These are phyloP conservation scores for Solanum paucissectum DNA, from an alignment of 257 asterid genomes.

Conservation along the genomic window DNA sequence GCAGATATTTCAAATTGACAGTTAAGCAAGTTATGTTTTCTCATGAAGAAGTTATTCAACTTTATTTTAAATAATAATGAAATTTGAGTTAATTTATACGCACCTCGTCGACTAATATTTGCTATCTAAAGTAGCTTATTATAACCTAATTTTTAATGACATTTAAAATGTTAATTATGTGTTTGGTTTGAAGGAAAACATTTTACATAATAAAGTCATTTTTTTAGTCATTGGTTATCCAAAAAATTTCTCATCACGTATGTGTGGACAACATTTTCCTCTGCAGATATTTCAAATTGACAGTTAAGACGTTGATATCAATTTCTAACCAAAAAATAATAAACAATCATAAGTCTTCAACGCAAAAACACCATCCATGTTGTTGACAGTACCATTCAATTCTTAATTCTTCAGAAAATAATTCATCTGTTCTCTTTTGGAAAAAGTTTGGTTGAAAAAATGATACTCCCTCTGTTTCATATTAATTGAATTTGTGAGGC, in stretches of 20 bases:
- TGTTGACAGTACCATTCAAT: neutral
- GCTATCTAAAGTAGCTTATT: neutral
- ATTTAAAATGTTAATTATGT: neutral
- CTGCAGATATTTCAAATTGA: neutral
- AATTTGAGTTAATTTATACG: no score
- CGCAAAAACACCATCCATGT: neutral
- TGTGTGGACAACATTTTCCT: neutral
- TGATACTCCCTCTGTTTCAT: no score
- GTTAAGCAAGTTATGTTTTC: neutral
- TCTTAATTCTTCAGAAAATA: neutral
- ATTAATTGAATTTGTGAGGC: no score
- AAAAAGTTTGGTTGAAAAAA: neutral
- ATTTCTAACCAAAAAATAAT: no score
- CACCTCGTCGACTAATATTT: neutral
- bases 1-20: neutral
- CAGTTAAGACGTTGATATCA: neutral
- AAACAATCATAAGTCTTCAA: neutral
- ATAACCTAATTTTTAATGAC: neutral
- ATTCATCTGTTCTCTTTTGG: neutral
- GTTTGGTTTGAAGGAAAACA: neutral
- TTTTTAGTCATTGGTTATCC: neutral
- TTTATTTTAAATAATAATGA: no score
- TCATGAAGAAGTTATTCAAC: neutral
- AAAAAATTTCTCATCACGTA: neutral
- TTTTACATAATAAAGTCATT: neutral